Conservation (phyloP, 2,329 filamentous ascomycete genomes). For the Sporothrix schenckii region DNA sequence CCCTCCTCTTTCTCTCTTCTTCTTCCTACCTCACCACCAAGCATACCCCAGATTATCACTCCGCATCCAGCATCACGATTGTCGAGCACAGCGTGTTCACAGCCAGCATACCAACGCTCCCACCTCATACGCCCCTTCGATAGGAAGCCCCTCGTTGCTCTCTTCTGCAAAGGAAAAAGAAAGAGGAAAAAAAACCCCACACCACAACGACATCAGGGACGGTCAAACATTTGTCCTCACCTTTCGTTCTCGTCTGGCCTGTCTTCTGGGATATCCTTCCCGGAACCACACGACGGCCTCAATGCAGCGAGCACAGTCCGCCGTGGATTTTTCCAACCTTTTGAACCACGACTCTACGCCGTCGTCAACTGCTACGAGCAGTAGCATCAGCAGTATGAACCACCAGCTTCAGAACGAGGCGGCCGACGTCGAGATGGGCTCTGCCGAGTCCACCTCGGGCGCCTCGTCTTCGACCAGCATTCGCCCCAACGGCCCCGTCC, state of each 20-base stretch:
- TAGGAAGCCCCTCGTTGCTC: neutral
- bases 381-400: conserved; percentile 39
- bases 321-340: conserved; percentile 75
- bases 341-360: conserved; percentile 60
- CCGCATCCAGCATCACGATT: neutral
- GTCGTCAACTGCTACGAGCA: conserved; percentile 34
- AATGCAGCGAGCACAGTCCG: conserved; percentile 75
- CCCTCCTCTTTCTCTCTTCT: neutral
- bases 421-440: conserved; percentile 52
- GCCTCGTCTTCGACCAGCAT: conserved; percentile 48
- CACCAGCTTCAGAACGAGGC: conserved; percentile 44
- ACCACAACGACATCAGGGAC: conserved; percentile 1
- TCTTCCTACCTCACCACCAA: neutral
- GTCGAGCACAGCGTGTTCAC: neutral
- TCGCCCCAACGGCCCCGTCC: conserved; percentile 65
- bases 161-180: neutral
- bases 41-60: neutral
- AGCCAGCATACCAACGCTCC: neutral
- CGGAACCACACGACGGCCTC: conserved; percentile 54
- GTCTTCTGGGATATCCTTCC: conserved; percentile 29
- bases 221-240: no score
- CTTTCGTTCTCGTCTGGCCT: neutral
- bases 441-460: conserved; percentile 35
- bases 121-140: neutral
- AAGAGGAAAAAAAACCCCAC: no score